A percentile compares a stretch with the other conserved stretches of the same genome.
These are phyloP conservation scores for Annona cherimola DNA, from an alignment of 164 flowering plant genomes.

Conservation along the genomic window DNA sequence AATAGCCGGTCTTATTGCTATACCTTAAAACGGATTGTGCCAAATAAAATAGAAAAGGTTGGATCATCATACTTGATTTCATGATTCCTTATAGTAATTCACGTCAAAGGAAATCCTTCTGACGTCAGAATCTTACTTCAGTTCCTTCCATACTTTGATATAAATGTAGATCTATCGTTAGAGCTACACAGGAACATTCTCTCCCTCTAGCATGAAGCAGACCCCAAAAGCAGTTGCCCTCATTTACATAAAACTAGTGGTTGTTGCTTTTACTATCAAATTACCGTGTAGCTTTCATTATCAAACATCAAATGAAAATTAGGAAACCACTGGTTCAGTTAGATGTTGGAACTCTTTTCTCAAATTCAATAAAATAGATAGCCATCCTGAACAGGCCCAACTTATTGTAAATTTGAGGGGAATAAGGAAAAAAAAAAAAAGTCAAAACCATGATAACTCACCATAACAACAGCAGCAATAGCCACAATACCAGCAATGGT, in stretches of 20 bases:
- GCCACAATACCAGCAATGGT: slow-evolving; percentile 13
- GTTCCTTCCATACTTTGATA: background rate
- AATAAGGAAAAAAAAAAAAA: background rate
- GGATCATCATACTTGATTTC: background rate
- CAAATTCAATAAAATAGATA: too few species aligned
- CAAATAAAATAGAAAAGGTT: background rate
- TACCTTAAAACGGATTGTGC: background rate
- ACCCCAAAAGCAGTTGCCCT: too few species aligned
- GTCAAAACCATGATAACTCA: background rate
- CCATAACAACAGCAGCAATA: slow-evolving; percentile 16
- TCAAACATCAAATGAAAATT: too few species aligned
- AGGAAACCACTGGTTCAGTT: too few species aligned
- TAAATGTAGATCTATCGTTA: background rate
- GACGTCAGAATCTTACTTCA: too few species aligned
- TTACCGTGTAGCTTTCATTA: too few species aligned
- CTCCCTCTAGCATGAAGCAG: too few species aligned
- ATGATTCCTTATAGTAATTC: background rate
- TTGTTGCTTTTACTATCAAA: too few species aligned
- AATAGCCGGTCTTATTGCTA: too few species aligned
- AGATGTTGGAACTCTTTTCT: too few species aligned
- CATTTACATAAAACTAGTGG: too few species aligned
- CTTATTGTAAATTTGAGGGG: too few species aligned
- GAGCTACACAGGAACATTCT: background rate
- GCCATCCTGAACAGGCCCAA: background rate
- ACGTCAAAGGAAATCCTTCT: background rate